phyloP scores from a whole-genome alignment of 2,329 filamentous ascomycete genomes.

The Venturia asperata region DNA sequence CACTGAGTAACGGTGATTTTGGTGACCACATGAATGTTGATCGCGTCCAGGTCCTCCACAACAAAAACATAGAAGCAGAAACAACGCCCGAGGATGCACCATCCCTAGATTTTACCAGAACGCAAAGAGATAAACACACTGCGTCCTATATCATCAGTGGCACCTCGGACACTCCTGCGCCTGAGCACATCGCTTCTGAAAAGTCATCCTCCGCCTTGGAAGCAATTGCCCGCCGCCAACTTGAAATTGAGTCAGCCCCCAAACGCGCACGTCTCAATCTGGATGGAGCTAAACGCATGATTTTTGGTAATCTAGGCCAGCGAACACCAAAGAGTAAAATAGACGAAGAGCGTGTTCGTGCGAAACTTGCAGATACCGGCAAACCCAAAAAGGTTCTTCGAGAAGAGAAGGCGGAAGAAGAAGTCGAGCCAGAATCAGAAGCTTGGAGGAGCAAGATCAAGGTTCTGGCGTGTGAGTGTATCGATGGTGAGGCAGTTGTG shows the following conservation, averaged over 20 bases:
- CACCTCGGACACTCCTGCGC: background rate
- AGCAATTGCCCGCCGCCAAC: slow-evolving; percentile 10
- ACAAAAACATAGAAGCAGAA: background rate
- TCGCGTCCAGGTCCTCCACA: background rate
- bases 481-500: slow-evolving; percentile 54
- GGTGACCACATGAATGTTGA: background rate
- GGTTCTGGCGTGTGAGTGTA: slow-evolving; percentile 77
- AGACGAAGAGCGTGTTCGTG: slow-evolving; percentile 58
- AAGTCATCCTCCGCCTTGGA: background rate
- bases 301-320: slow-evolving; percentile 67
- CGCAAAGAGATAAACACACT: background rate
- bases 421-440: slow-evolving; percentile 41
- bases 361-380: slow-evolving; percentile 46
- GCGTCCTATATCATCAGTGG: background rate
- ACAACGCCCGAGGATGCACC: background rate
- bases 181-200: background rate
- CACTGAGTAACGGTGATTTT: background rate
- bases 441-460: slow-evolving; percentile 68
- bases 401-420: slow-evolving; percentile 30
- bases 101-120: background rate
- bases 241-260: background rate
- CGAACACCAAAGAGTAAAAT: slow-evolving; percentile 60
- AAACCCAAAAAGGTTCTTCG: slow-evolving; percentile 14
- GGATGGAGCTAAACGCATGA: slow-evolving; percentile 56
- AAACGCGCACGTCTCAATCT: slow-evolving; percentile 46